Base-by-base conservation (phyloP, 73 alveolate genomes). In the Paramecium octaurelia region DNA sequence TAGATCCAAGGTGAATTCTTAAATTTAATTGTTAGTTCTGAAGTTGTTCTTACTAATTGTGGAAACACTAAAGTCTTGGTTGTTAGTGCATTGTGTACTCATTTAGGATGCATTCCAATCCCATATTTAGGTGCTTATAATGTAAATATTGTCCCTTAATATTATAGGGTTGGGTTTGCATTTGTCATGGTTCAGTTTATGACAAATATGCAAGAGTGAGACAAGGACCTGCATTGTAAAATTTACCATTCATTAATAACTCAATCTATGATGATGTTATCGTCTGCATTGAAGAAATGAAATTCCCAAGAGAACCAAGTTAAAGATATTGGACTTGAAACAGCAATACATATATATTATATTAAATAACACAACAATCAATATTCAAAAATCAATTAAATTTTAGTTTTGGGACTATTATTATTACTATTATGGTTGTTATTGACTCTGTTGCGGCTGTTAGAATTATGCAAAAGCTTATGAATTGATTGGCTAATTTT, bases 201-300 rank as follows among this genome's bases (percentile, higher is more conserved):
- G 99, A 97, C 86, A 97, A 97, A 85, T 97, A 92, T 96, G 99
- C 98, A 21, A 92, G 99, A 93, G 99, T 96, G 36, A 94, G 98
- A 94, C 93, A 96, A 86, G 99, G 99, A 16, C 99, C 99, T 31
- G 99, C 99, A 40, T 95, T 96, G 75, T 93, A 86, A 85, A 96
- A 96, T 90, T 92, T 96, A 64, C 97, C 97, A 70, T 94, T 94
- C 57, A 96, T 95, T 73, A 96, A 96, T 92, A 96, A 95, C 95
- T 96, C 99, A 27, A 96, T 94, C 40, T 92, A 95, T 71, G 98
- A 89, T 42, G 94, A 89, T 70, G 96, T 95, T 58, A 92, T 95
- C 23, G 97, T 95, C 85, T 95, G 98, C 92, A 94, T 95, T 54
- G 98, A 95, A 89, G 97, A 95, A 92, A 94, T 93, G 93, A 93